Conservation (phyloP, 257 asterid species). For the Solanum medicagineum region DNA sequence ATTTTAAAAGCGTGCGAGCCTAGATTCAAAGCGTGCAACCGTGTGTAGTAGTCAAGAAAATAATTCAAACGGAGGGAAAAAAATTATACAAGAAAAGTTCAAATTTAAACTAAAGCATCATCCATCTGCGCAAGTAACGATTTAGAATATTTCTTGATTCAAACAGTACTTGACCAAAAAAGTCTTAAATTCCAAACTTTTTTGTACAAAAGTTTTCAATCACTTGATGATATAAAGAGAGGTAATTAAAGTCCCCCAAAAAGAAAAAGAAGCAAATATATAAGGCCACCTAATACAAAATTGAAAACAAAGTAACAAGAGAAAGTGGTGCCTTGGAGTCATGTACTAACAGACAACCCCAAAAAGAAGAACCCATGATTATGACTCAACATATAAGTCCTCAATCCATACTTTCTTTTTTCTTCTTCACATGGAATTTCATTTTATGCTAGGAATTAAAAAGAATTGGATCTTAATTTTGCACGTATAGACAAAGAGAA, state of each 20-base stretch:
- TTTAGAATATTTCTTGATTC: not conserved
- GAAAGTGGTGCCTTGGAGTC: not conserved
- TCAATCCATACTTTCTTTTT: not conserved
- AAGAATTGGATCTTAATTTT: no score
- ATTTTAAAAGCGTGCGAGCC: no score
- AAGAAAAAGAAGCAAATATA: not conserved
- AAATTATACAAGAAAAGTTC: not conserved
- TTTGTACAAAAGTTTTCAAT: not conserved
- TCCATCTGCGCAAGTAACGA: not conserved
- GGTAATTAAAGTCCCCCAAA: not conserved
- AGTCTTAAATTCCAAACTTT: not conserved
- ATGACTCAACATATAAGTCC: not conserved
- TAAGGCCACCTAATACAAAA: not conserved
- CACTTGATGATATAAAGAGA: not conserved
- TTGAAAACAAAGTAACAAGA: not conserved
- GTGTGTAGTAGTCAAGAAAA: no score
- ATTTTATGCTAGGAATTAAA: not conserved
- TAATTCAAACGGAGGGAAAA: not conserved
- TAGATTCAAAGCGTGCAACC: no score
- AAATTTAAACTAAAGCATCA: not conserved
- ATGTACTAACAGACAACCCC: not conserved
- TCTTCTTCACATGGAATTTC: not conserved
- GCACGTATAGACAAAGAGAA: not conserved
- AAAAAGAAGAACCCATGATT: not conserved
- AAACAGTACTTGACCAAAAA: not conserved